Base-by-base conservation (phyloP, 257 asterid species). In the Nicotiana tabacum region DNA sequence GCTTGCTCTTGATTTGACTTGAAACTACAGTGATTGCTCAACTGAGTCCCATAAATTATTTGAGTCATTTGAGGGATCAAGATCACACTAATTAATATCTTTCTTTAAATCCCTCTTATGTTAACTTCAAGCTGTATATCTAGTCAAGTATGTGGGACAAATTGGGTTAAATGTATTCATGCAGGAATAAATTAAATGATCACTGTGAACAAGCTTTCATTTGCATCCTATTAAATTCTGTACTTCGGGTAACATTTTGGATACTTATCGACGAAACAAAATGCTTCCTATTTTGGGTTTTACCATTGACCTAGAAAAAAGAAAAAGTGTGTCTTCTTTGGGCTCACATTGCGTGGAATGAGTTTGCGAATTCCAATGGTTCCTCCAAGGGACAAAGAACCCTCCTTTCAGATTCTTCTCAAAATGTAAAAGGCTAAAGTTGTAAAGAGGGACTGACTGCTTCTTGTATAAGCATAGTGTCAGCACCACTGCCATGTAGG, bases 1-100 rank as follows among this genome's bases (percentile, higher is more conserved):
- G 95, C 88, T 84, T 93, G 88, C 97, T 96, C 64, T 88, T 96
- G 88, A 84, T 96, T 88, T 90, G 87, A 91, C 57, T 68, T 37
- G 30, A 58, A 80, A 76, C 46, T 76, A 51, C 64, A 30, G 46
- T 29, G 80, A 76, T 76, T 15, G 4, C 64, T 27, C 18, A 17
- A 30, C 46, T 57, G 62, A 62, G 77, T 78, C 55, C 55, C 80
- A 86, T 83, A 83, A 84, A 82, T 39, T 79, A 66, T 82, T 77
- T 30, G 77, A 51, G 57, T 56, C 77, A 17, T 27, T 51, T 81
- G 77, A 37, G 77, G 53, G 65, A 12, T 53, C 21, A 30, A 21
- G 78, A 48, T 57, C 68, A 32, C 48, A 6, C 62, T n/a, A 30
- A 66, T 51, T 37, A 66, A 2, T 66, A 39, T 66, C n/a, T 66